These are phyloP conservation scores for Jaltomata sinuosa DNA, from an alignment of 257 asterid genomes.

Conservation along the genomic window DNA sequence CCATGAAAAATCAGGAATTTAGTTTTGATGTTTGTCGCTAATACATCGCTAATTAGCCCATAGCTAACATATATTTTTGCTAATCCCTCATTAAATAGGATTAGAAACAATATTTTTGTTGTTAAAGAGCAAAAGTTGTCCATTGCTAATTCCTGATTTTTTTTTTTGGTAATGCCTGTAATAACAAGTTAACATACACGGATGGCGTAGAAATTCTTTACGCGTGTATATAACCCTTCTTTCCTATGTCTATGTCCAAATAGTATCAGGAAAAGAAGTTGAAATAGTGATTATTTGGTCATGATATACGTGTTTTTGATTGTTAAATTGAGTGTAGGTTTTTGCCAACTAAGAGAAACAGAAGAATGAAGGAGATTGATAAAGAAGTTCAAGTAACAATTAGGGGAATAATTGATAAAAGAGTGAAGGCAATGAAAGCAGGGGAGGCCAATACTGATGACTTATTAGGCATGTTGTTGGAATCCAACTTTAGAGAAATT, in stretches of 20 bases:
- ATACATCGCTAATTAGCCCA: neutral
- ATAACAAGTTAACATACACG: neutral
- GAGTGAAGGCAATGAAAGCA: neutral
- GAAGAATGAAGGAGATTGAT: constrained; percentile 11
- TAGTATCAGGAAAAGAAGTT: neutral
- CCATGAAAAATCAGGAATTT: no score
- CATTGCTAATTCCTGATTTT: neutral
- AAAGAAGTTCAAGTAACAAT: constrained; percentile 6
- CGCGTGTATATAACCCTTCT: neutral
- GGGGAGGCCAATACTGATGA: constrained; percentile 2
- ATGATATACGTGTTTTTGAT: neutral
- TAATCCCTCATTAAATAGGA: neutral
- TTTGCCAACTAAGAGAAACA: constrained; percentile 11
- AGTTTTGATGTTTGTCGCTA: neutral
- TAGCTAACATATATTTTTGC: neutral
- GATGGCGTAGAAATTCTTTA: neutral
- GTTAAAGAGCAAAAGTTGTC: neutral
- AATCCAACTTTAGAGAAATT: constrained; percentile 12
- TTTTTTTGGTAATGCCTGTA: neutral
- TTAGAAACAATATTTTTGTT: neutral
- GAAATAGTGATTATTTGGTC: neutral
- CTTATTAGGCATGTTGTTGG: constrained; percentile 12
- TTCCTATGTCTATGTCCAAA: neutral
- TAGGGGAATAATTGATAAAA: neutral
- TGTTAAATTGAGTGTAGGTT: neutral